A percentile compares a stretch with the other conserved stretches of the same genome.
Conservation (phyloP, 2,329 filamentous ascomycete species). For the Calcarisporium arbuscula region DNA sequence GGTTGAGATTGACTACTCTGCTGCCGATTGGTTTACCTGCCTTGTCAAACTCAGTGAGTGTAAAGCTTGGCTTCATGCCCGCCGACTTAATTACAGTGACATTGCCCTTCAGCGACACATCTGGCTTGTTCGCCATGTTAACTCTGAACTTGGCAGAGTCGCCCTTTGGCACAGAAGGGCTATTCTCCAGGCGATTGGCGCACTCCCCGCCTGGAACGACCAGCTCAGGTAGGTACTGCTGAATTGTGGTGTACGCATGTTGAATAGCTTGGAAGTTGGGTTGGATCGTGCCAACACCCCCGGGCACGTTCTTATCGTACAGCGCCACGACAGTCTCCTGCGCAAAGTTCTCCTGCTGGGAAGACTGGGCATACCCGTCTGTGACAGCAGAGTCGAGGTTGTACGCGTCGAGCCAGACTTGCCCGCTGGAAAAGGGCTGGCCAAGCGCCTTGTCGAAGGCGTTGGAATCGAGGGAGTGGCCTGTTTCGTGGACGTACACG, state of each 20-base stretch:
- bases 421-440: slow-evolving; percentile 1
- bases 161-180: slow-evolving; percentile 8
- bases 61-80: too few species aligned
- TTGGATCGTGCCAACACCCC: slow-evolving; percentile 16
- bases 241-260: slow-evolving; percentile 16
- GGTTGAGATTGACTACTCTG: too few species aligned
- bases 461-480: slow-evolving; percentile 14
- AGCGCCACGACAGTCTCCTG: slow-evolving; percentile 17
- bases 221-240: slow-evolving; percentile 12
- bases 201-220: slow-evolving; percentile 14
- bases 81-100: too few species aligned
- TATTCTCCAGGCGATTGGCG: slow-evolving; percentile 9
- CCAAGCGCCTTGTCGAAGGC: slow-evolving; percentile 11
- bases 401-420: slow-evolving; percentile 15
- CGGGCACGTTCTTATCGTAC: slow-evolving; percentile 19
- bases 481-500: slow-evolving; percentile 14
- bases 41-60: too few species aligned
- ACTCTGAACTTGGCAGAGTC: slow-evolving; percentile 6
- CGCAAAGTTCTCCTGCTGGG: slow-evolving; percentile 19
- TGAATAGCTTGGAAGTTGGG: slow-evolving; percentile 17
- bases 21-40: too few species aligned
- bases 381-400: slow-evolving; percentile 12
- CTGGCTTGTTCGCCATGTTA: too few species aligned
- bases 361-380: slow-evolving; percentile 13
- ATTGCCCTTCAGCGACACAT: too few species aligned